phyloP scores from a whole-genome alignment of 176 grass and related monocot genomes.

The Ensete ventricosum region DNA sequence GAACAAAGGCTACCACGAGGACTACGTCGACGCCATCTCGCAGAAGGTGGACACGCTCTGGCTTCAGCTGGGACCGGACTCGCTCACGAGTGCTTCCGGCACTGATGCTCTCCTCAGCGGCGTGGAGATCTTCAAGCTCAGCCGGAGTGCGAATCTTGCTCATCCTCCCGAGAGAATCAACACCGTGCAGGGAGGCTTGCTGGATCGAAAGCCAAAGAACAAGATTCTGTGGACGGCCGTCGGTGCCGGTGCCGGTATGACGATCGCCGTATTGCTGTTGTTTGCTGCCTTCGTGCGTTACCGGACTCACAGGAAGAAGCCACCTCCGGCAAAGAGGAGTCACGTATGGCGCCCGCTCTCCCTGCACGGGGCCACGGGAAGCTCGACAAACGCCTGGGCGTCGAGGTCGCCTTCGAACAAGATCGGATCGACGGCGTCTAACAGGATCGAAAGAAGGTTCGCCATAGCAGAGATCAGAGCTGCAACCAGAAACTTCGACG shows the following conservation, averaged over 20 bases:
- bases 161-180: constrained; percentile 5
- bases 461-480: constrained; percentile 6
- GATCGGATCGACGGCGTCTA: neutral
- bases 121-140: constrained; percentile 23
- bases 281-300: neutral
- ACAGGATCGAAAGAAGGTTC: constrained; percentile 13
- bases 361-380: constrained; percentile 2
- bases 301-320: neutral
- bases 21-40: constrained; percentile 17
- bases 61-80: constrained; percentile 18
- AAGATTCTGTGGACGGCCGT: constrained; percentile 5
- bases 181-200: neutral
- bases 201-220: neutral
- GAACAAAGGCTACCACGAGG: constrained; percentile 27
- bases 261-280: neutral
- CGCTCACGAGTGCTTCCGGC: neutral
- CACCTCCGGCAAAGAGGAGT: neutral
- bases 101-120: constrained; percentile 23
- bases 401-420: neutral
- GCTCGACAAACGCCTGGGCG: neutral
- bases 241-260: neutral
- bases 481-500: constrained; percentile 12
- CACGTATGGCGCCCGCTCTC: neutral
- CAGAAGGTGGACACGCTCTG: constrained; percentile 19
- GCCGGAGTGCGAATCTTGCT: constrained; percentile 15